Conservation (phyloP, 2,329 filamentous ascomycete genomes). For the Colletotrichum sansevieriae region DNA sequence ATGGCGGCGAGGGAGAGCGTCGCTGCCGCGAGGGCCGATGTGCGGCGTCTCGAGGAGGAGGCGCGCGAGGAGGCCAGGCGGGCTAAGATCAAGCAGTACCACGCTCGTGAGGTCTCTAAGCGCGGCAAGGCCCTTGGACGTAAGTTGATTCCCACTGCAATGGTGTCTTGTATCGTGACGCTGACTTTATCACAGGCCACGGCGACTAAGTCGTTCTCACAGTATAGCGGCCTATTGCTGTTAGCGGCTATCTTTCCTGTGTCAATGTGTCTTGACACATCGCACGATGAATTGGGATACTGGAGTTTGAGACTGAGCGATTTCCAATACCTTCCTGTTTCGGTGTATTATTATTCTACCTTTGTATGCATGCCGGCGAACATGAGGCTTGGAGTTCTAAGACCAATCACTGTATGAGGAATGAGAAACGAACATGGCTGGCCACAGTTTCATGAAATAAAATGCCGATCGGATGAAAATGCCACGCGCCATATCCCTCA, state of each 20-base stretch:
- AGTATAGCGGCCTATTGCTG: not conserved
- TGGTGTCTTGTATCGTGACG: not conserved
- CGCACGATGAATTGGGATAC: slow-evolving; percentile 5
- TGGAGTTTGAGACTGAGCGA: not conserved
- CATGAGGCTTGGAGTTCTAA: too few species aligned
- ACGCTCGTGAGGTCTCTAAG: slow-evolving; percentile 75
- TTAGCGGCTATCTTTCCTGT: not conserved
- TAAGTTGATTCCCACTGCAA: slow-evolving; percentile 56
- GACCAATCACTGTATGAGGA: too few species aligned
- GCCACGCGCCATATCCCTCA: too few species aligned
- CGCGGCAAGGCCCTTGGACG: slow-evolving; percentile 77
- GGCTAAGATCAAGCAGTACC: slow-evolving; percentile 76
- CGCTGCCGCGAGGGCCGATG: slow-evolving; percentile 72
- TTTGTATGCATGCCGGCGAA: not conserved
- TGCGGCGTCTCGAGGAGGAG: slow-evolving; percentile 73
- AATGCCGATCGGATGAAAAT: too few species aligned
- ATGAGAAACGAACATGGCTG: too few species aligned
- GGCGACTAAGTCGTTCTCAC: slow-evolving; percentile 21
- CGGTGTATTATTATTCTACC: not conserved
- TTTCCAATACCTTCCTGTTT: not conserved
- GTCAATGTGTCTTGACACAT: not conserved
- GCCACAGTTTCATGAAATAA: too few species aligned
- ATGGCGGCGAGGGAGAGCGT: slow-evolving; percentile 70
- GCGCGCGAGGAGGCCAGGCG: slow-evolving; percentile 73
- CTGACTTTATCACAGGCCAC: slow-evolving; percentile 24